phyloP scores from a whole-genome alignment of 176 grass and related monocot genomes.

The Typha latifolia region DNA sequence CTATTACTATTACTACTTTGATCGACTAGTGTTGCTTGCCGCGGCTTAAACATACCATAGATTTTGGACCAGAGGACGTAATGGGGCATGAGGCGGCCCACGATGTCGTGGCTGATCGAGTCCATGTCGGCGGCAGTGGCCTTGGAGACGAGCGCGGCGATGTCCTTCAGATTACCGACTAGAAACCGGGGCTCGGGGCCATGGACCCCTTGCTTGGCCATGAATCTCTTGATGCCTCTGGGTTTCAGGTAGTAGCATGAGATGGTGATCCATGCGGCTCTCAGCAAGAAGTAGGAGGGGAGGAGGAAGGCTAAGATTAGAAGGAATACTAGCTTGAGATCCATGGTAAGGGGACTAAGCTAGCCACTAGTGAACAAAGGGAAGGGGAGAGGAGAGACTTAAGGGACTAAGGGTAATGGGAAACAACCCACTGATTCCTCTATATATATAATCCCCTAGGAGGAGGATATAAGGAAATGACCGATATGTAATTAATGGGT shows the following conservation, averaged over 20 bases:
- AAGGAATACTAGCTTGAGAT: conserved; percentile 12
- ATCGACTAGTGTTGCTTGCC: too few relatives aligned
- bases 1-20: too few relatives aligned
- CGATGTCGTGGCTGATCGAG: conserved; percentile 62
- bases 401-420: too few relatives aligned
- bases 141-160: conserved; percentile 34
- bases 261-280: conserved; percentile 50
- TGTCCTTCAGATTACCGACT: conserved; percentile 62
- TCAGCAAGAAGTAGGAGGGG: conserved; percentile 32
- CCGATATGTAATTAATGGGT: too few relatives aligned
- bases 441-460: too few relatives aligned
- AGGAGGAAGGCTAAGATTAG: conserved; percentile 9
- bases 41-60: conserved; percentile 31
- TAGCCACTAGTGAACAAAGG: neutral
- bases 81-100: conserved; percentile 88
- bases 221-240: conserved; percentile 41
- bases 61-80: conserved; percentile 64
- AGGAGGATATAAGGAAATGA: too few relatives aligned
- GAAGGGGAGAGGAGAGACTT: neutral
- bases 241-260: conserved; percentile 67
- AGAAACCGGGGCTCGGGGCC: conserved; percentile 42
- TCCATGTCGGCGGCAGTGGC: conserved; percentile 60
- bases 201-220: conserved; percentile 63
- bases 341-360: conserved; percentile 8
- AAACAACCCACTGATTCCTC: too few relatives aligned